Evolutionary conservation across 257 asterid species (phyloP), one percentile per base, ranked within the genome.

Genomic region (Fraxinus cuspidata): DNA sequence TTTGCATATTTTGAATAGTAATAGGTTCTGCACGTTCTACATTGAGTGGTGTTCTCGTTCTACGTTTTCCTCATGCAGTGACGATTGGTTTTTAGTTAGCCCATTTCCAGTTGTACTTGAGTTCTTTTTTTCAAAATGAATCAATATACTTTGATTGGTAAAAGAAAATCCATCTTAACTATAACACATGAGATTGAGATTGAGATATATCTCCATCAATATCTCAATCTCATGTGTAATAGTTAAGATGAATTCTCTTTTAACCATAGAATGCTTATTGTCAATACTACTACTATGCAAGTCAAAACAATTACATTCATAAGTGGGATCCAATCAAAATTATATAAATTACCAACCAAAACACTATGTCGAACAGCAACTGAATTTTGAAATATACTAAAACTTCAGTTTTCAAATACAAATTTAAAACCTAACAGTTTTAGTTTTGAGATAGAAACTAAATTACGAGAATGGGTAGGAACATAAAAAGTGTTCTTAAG

Each of bases 371-470:
- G 31, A 47, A 49, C 58, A 49, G 4, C n/a, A 47, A 47, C 21
- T 47, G 56, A 47, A 47, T 6, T 34, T 1, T 34, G 7, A 34
- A 34, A 47, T 47, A 15, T 3, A 16, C 4, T 15, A 47, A 47
- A 47, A 13, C 5, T 47, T 12, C 7, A 4, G 5, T 47, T 16
- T 47, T 18, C 11, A 21, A 64, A 64, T 64, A 64, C 6, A 64
- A 64, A 64, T 64, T 64, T 64, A 64, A 64, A 64, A 64, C 3
- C 19, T 9, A 27, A 10, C 1, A 10, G 29, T 72, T 32, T 1
- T 25, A 72, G 76, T 23, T 27, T 72, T 27, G 37, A 8, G 44
- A 44, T 7, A 23, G 38, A 72, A 72, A 72, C 18, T n/a, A 72
- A 27, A 13, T 72, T 72, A 16, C 40, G 13, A 44, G 40, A 27